Base-by-base conservation (phyloP, 2,329 filamentous ascomycete genomes). In the Paraphoma sp. region DNA sequence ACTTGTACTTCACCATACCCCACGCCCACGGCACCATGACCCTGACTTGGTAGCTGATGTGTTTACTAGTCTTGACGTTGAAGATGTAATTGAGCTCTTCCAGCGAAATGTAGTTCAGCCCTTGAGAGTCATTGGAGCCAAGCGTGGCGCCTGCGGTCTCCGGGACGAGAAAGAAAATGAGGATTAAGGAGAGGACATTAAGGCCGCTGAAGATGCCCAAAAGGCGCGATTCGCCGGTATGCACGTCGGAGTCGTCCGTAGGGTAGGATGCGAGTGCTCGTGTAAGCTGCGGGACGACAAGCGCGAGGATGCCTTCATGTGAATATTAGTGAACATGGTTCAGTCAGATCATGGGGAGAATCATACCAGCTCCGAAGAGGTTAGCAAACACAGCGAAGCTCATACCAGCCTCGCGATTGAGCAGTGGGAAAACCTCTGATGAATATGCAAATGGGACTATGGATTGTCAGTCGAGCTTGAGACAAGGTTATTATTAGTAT, bases 81-180 rank as follows among this genome's bases (percentile, higher is more conserved):
- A 51, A 51, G 48, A 51, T 51, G 41, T 51, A 51, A 16, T 51
- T 44, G 11, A 51, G 41, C 29, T 51, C 48, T 17, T 51, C 48
- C 10, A 51, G 48, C 1, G 46, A 48, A 16, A 48, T 48, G 46
- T 48, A 48, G 14, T 48, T 48, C 17, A 48, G 40, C 16, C 40
- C 46, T 14, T 48, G 46, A 10, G 31, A 17, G 18, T 48, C 46
- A 4, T 48, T 17, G 17, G 33, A 48, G n/a, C 46, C 46, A 4
- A 48, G 46, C 6, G 48, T 51, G 28, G 40, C 40, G 30, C 41
- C 40, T 36, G 41, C 41, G 3, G 48, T 51, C 30, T 51, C 48
- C 1, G 41, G 48, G 6, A 51, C 40, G 9, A 43, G 30, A 11
- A 51, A 51, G 48, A 51, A 51, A 9, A 51, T 51, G 9, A 51